phyloP scores from a whole-genome alignment of 768 basidiomycete species.

The Termitomyces sp. region DNA sequence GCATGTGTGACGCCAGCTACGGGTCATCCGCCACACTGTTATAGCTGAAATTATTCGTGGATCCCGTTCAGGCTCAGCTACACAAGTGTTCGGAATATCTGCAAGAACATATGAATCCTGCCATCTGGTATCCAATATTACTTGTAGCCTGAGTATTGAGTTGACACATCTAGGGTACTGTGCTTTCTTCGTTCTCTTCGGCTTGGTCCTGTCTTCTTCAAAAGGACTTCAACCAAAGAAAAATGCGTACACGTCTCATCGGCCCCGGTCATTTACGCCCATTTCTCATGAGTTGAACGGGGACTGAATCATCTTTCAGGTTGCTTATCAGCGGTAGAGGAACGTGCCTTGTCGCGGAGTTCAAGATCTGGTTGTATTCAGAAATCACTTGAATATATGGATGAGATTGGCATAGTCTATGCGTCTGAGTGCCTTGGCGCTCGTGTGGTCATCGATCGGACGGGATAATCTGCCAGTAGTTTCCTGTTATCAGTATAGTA shows the following conservation, averaged over 20 bases:
- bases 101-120: neutral
- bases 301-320: neutral
- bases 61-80: no score
- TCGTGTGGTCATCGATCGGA: neutral
- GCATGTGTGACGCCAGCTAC: neutral
- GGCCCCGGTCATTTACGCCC: neutral
- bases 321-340: neutral
- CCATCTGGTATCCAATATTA: neutral
- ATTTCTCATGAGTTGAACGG: neutral
- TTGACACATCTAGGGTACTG: no score
- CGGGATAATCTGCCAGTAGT: neutral
- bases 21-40: neutral
- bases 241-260: neutral
- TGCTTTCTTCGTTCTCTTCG: neutral
- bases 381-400: neutral
- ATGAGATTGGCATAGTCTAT: neutral
- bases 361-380: neutral
- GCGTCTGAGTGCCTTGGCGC: neutral
- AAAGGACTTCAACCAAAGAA: neutral
- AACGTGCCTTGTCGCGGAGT: neutral
- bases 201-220: neutral
- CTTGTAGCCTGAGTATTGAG: no score
- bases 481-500: slow-evolving; percentile 11
- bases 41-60: no score
- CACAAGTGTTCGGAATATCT: no score